These are phyloP conservation scores for Cyberlindnera mississippiensis DNA, from an alignment of 805 yeast species.

Conservation along the genomic window DNA sequence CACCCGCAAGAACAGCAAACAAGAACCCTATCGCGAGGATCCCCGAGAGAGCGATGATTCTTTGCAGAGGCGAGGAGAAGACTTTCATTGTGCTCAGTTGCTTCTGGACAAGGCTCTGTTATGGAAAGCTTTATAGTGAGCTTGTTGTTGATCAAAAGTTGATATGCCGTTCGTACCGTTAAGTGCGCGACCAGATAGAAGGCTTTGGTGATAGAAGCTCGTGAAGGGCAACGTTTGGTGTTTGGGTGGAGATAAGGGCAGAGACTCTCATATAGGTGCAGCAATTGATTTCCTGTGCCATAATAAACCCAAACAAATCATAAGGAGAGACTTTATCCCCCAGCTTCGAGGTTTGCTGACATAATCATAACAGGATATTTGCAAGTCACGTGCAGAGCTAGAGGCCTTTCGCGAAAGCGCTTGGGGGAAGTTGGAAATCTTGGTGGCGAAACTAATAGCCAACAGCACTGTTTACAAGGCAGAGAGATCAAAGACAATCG, in stretches of 20 bases:
- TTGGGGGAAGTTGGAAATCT: background rate
- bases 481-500: background rate
- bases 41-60: constrained; percentile 69
- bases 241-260: too few relatives aligned
- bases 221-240: too few relatives aligned
- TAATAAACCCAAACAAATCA: too few relatives aligned
- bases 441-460: constrained; percentile 1
- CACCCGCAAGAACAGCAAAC: constrained; percentile 69
- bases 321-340: too few relatives aligned
- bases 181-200: background rate
- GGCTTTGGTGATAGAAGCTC: too few relatives aligned
- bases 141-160: background rate
- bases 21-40: constrained; percentile 77
- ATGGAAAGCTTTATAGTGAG: too few relatives aligned
- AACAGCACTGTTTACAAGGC: background rate
- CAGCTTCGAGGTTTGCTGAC: too few relatives aligned
- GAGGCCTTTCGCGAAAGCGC: background rate
- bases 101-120: too few relatives aligned
- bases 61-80: constrained; percentile 49
- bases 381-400: too few relatives aligned
- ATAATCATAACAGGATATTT: too few relatives aligned
- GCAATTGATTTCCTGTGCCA: too few relatives aligned
- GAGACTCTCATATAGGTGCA: too few relatives aligned
- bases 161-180: background rate
- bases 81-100: constrained; percentile 9